These are phyloP conservation scores for Fraxinus dipetala DNA, from an alignment of 305 asterid genomes.

Conservation along the genomic window DNA sequence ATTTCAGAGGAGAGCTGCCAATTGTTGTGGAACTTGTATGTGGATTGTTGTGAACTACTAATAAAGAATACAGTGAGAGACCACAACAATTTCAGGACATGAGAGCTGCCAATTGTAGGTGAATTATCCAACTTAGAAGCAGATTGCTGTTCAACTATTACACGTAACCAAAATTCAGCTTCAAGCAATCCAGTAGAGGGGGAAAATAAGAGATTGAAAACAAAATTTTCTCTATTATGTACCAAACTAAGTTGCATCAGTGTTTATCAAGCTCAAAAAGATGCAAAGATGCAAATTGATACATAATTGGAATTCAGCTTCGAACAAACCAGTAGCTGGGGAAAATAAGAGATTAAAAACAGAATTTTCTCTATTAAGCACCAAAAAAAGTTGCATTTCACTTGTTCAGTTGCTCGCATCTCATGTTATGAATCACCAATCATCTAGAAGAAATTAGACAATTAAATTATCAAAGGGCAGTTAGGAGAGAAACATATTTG, in stretches of 20 bases:
- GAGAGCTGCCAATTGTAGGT: background rate
- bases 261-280: background rate
- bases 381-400: background rate
- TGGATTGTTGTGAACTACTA: background rate
- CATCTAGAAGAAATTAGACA: background rate
- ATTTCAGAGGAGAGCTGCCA: background rate
- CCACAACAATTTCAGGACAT: background rate
- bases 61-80: background rate
- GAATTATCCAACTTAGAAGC: background rate
- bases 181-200: background rate
- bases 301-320: background rate
- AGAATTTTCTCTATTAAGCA: background rate
- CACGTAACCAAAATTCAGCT: background rate
- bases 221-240: background rate
- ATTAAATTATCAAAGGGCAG: background rate
- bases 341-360: background rate
- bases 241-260: background rate
- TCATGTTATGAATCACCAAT: background rate
- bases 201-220: background rate
- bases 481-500: background rate
- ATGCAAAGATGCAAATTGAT: background rate
- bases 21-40: background rate
- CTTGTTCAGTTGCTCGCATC: background rate
- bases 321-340: background rate
- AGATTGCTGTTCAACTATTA: background rate